Base-by-base conservation (phyloP, 495 filamentous ascomycete species). In the Penicillium canescens region DNA sequence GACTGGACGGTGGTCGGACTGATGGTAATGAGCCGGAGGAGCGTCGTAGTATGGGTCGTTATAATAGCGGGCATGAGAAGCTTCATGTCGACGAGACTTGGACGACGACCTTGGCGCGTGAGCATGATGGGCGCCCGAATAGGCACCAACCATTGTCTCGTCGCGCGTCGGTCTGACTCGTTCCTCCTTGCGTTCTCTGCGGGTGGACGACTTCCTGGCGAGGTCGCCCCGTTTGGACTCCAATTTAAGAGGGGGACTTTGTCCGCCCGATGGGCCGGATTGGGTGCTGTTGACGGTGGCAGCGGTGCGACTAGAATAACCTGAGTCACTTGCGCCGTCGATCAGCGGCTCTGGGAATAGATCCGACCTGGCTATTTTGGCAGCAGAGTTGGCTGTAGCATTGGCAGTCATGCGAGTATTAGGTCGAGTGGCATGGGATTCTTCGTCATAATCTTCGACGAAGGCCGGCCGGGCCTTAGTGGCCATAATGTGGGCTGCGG, bases 221-320 rank as follows among this genome's bases (percentile, higher is more conserved):
- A 71, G 54, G 36, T 71, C 67, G 57, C 55, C 28, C 46, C 60
- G 61, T 54, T 61, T 68, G 68, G 63, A 62, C 61, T 72, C 64
- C 46, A 74, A 50, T 54, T 70, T 79, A 69, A 69, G 70, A 69
- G 71, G 65, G 49, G 58, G 59, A 34, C 63, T 76, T 58, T 69
- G 73, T 56, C 68, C 70, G 66, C 72, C 78, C 55, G 70, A 74
- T 52, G 75, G 71, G 28, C 67, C 76, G 55, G 81, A 81, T 72
- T 80, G 76, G 70, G 78, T 76, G 68, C 76, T 81, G 64, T 72
- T 74, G 55, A 69, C 71, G 24, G 82, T 82, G 59, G 81, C 79
- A 53, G 75, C 72, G 55, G 80, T 86, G 68, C 79, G 83, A 76
- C 78, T 85, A 55, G 82, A 86, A 74, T 85, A 86, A 49, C 82